Evolutionary conservation across 1,284 basidiomycete species (phyloP), one percentile per base, ranked within the genome.

Genomic region (Sphaerobolus stellatus): DNA sequence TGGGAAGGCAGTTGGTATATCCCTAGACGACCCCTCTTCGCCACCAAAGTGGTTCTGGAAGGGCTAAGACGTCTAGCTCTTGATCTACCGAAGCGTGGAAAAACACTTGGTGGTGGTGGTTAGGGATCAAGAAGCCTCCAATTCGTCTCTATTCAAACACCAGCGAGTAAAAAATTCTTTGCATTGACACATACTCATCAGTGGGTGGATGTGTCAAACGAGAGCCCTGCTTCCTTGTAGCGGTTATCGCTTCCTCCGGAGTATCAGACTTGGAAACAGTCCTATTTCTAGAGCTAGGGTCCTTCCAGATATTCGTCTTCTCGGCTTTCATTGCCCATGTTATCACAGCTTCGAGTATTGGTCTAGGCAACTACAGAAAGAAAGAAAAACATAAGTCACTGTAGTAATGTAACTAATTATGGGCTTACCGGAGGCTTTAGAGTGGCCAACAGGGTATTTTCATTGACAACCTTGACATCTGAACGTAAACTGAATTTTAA

Each of bases 321-420:
- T 90, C 87, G 4, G 82, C 77, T 62, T 82, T 88, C 79, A 87
- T 88, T 0, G 94, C 93, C 94, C 94, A 97, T 49, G 84, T 78
- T 6, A 95, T 81, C 0, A 93, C 90, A 1, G 90, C 87, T 57
- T 94, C 89, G 50, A 98, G 86, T 6, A 97, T 84, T 46, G 86
- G 80, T 50, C 92, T 78, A 6, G 90, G 76, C 27, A 93, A 74
- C 93, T 92, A 67, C 27, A 36, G 18, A 16, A 62, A 36, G 44
- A 46, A 57, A 54, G 45, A 5, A 22, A 38, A 30, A 50, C 47
- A n/a, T 47, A 33, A 36, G 16, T 11, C 41, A 8, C 14, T 44
- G 24, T 36, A 36, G 31, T 34, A 30, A 48, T 22, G 58, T 24
- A 41, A 9, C 24, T 22, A 48, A 41, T 8, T 52, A 28, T 6